Base-by-base conservation (phyloP, 371 early-diverging fungal species). In the Mortierella sp. region DNA sequence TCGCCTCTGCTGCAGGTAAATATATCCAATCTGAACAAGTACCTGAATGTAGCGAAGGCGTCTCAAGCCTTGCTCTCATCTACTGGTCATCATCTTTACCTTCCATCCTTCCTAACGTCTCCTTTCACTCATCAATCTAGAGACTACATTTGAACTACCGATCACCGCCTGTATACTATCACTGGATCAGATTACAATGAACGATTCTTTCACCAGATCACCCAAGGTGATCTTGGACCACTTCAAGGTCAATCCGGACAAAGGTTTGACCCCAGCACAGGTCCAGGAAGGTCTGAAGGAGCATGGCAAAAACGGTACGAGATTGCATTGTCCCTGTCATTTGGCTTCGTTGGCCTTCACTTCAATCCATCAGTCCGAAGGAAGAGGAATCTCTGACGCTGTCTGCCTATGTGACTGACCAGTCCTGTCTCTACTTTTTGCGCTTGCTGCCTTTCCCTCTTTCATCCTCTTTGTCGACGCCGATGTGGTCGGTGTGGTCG, bases 271-370 rank as follows among this genome's bases (percentile, higher is more conserved):
- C n/a, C 56, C 75, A 14, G 68, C 59, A 19, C 90, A 93, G 70
- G 90, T 89, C 9, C 53, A 70, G n/a, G 81, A 83, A 50, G 73
- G 83, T 44, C 78, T 82, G 32, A 72, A 83, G 30, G 81, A 87
- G 66, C 86, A 87, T 64, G 95, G 95, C 57, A 83, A 69, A 37
- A 95, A 95, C 78, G 93, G 94, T 92, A 90, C 57, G 79, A 48
- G 23, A n/a, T 17, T 32, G n/a, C n/a, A n/a, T 56, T 44, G 24
- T 39, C 32, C 2, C 32, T 12, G 48, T 34, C 7, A 4, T 27
- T 56, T 30, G n/a, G 12, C 46, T 42, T 17, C 21, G 7, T 17
- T 19, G 19, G 19, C 42, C 15, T 24, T 41, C 28, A 34, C n/a
- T n/a, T n/a, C n/a, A n/a, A n/a, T n/a, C n/a, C n/a, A n/a, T n/a